Evolutionary conservation across 768 basidiomycete genomes (phyloP).

Genomic region (Trametes cinnabarina): DNA sequence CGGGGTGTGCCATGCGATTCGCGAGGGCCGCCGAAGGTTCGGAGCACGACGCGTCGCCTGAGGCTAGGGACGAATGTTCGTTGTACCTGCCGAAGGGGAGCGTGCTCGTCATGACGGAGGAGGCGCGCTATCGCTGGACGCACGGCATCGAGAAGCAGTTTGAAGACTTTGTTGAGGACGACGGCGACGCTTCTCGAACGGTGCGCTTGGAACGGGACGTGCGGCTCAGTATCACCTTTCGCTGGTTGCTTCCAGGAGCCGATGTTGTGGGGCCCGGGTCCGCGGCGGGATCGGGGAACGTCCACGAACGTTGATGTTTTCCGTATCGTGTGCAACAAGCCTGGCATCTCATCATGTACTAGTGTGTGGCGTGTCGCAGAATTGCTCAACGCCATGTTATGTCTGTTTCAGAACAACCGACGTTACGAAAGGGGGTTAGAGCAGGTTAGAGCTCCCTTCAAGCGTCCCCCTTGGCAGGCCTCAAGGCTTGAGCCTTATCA

Average conservation of each 20-base stretch:
- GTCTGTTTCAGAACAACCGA: no score
- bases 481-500: no score
- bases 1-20: constrained; percentile 82
- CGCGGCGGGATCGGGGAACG: neutral
- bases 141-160: constrained; percentile 76
- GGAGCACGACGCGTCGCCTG: neutral
- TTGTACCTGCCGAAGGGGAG: constrained; percentile 76
- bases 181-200: constrained; percentile 14
- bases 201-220: constrained; percentile 50
- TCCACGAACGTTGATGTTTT: neutral
- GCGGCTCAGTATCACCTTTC: constrained; percentile 80
- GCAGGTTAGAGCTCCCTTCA: no score
- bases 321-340: neutral
- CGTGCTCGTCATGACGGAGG: constrained; percentile 72
- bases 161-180: constrained; percentile 56
- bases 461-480: no score
- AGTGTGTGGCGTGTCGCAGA: no score
- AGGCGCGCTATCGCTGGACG: constrained; percentile 83
- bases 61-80: constrained; percentile 33
- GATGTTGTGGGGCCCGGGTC: constrained; percentile 57
- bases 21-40: constrained; percentile 24
- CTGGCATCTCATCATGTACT: no score
- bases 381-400: no score
- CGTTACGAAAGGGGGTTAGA: no score
- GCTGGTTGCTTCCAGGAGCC: constrained; percentile 84